Evolutionary conservation across 1,284 basidiomycete species (phyloP).

Genomic region (Sporisorium graminicola): DNA sequence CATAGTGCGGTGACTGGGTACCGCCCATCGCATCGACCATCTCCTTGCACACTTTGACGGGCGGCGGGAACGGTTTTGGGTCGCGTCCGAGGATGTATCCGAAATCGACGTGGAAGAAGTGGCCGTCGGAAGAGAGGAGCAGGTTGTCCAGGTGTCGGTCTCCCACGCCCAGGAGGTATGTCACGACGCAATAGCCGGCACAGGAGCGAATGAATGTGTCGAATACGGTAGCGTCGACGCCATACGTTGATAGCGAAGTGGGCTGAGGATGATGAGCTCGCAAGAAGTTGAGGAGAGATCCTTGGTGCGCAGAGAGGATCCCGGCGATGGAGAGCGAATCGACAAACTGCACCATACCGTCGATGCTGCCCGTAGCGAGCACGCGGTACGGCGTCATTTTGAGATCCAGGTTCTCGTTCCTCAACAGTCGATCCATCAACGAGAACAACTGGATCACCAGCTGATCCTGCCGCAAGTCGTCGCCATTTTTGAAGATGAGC

Average conservation of each 20-base stretch:
- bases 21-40: conserved; percentile 99
- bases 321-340: conserved; percentile 93
- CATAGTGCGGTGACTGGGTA: conserved; percentile 79
- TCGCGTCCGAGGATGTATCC: conserved; percentile 98
- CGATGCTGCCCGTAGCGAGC: conserved; percentile 88
- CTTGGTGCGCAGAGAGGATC: conserved; percentile 79
- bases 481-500: conserved; percentile 98
- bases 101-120: conserved; percentile 84
- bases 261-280: conserved; percentile 88
- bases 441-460: conserved; percentile 97
- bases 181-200: conserved; percentile 97
- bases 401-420: conserved; percentile 95
- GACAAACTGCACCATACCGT: conserved; percentile 97
- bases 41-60: conserved; percentile 98
- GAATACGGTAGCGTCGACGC: conserved; percentile 89
- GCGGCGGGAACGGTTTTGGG: conserved; percentile 96
- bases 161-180: conserved; percentile 95
- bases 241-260: conserved; percentile 89
- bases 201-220: conserved; percentile 98
- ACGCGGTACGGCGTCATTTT: conserved; percentile 93
- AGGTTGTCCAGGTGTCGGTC: conserved; percentile 98
- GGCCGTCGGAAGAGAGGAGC: conserved; percentile 89
- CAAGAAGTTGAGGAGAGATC: conserved; percentile 90
- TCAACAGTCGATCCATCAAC: conserved; percentile 91
- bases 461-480: conserved; percentile 98